Evolutionary conservation across 768 basidiomycete species (phyloP).

Genomic region (Tremella yokohamensis): DNA sequence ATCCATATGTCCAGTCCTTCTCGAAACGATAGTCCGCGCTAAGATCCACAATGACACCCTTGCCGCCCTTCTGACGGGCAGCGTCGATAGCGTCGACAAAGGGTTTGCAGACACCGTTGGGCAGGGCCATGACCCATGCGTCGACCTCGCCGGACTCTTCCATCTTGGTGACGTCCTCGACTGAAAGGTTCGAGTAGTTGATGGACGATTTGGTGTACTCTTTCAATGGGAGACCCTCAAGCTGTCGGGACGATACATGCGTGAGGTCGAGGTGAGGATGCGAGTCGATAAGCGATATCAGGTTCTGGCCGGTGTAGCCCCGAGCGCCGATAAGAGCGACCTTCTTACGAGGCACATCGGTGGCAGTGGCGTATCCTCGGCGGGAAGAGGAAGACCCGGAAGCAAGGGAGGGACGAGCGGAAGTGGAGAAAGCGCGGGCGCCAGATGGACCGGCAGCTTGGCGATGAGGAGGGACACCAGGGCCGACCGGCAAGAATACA

Average conservation of each 20-base stretch:
- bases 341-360: conserved; percentile 69
- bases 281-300: conserved; percentile 77
- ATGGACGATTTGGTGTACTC: conserved; percentile 74
- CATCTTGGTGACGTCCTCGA: conserved; percentile 76
- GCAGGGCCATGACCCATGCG: conserved; percentile 98
- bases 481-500: conserved; percentile 76
- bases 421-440: conserved; percentile 51
- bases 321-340: conserved; percentile 94
- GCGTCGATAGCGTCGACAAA: conserved; percentile 92
- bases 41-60: conserved; percentile 84
- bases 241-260: conserved; percentile 95
- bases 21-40: conserved; percentile 96
- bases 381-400: conserved; percentile 52
- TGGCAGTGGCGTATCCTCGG: conserved; percentile 66
- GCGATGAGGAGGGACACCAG: conserved; percentile 47
- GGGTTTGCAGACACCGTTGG: conserved; percentile 94
- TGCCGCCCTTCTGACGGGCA: conserved; percentile 60
- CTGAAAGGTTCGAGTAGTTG: conserved; percentile 73
- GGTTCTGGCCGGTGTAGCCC: conserved; percentile 89
- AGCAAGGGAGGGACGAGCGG: conserved; percentile 40
- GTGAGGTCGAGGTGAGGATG: conserved; percentile 85
- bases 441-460: conserved; percentile 59
- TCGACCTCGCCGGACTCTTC: conserved; percentile 87
- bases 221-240: conserved; percentile 73
- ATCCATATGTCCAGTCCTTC: conserved; percentile 90